Conservation (phyloP, 106 monocot genomes). For the Cymbidium sinense region DNA sequence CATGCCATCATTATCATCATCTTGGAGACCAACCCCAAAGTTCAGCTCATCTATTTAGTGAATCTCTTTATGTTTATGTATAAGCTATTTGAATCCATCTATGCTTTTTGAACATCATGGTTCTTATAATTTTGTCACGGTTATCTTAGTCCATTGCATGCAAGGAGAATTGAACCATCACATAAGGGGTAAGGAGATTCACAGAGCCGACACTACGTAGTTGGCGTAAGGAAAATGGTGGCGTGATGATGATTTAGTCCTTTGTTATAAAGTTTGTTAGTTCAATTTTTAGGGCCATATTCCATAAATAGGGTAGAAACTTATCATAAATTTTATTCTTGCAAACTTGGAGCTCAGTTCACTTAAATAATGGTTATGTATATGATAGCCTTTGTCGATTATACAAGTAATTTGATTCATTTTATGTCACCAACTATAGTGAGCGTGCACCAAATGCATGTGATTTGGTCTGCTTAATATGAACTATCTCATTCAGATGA, state of each 20-base stretch:
- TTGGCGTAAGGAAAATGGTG: neutral
- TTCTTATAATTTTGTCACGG: neutral
- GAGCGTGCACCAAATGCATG: neutral
- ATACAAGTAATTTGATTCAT: too few relatives aligned
- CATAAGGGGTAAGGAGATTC: neutral
- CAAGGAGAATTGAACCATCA: neutral
- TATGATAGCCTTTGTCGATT: neutral
- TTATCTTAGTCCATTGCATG: neutral
- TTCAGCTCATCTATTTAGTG: neutral
- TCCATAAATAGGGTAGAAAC: neutral
- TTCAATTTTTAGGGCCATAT: neutral
- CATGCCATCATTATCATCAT: neutral
- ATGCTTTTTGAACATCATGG: neutral
- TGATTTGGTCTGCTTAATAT: neutral
- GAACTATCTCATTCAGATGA: neutral
- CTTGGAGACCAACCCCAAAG: neutral
- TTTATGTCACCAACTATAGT: neutral
- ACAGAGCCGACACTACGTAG: neutral
- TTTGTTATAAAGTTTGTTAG: neutral
- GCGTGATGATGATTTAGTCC: neutral
- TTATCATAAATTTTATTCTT: neutral
- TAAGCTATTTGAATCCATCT: neutral
- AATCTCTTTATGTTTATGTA: neutral
- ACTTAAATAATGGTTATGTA: neutral
- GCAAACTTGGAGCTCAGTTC: neutral